Percentiles rank a stretch among this genome's conserved stretches.
Evolutionary conservation across 306 rosid genomes (phyloP).

Genomic region (Mimosa bimucronata): DNA sequence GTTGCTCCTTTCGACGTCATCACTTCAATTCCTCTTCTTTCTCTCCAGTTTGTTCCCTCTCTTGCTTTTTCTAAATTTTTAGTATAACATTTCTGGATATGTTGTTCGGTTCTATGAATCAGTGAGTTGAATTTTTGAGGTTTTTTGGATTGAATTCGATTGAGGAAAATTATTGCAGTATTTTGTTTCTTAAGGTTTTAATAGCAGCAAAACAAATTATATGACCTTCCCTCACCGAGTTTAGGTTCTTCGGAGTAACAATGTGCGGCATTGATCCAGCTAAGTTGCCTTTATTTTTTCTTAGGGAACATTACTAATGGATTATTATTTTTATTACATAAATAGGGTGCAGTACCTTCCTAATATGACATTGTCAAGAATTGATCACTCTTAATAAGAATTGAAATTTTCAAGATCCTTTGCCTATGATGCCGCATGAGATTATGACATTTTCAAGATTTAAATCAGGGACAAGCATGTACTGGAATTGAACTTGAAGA

Average conservation of each 20-base stretch:
- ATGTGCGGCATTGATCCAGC: background rate
- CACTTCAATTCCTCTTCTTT: slow-evolving; percentile 68
- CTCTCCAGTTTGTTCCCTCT: slow-evolving; percentile 57
- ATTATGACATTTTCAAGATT: slow-evolving; percentile 41
- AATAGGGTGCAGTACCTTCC: background rate
- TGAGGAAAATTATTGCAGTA: background rate
- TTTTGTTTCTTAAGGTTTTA: background rate
- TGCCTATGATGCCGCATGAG: slow-evolving; percentile 25
- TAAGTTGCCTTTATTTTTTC: background rate
- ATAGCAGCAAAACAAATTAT: background rate
- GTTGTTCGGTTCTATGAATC: slow-evolving; percentile 44
- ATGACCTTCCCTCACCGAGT: background rate
- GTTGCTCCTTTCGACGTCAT: no score
- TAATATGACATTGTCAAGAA: no score
- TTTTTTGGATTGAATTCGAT: background rate
- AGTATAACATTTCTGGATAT: background rate
- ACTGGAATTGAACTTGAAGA: slow-evolving; percentile 99
- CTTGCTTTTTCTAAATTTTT: background rate
- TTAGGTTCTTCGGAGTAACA: background rate
- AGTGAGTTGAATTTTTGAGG: background rate
- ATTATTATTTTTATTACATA: background rate
- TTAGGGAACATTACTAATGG: background rate
- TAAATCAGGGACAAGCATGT: slow-evolving; percentile 91
- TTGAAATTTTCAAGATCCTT: no score
- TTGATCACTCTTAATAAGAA: no score